Base-by-base conservation (phyloP, 768 basidiomycete species). In the Nidularia pulvinata region DNA sequence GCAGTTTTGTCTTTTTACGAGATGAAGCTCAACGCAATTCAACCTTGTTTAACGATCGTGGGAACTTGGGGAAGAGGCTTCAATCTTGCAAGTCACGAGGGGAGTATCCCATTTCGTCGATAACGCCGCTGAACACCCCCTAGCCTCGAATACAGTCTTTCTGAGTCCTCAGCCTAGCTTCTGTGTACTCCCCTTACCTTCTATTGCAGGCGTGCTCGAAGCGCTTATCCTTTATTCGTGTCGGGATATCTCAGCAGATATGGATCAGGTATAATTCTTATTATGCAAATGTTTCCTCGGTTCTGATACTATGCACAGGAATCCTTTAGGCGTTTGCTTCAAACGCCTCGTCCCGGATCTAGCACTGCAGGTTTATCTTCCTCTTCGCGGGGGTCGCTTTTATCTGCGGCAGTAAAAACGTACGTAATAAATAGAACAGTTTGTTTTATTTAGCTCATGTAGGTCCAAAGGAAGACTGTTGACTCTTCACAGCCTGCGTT, bases 401-500 rank as follows among this genome's bases (percentile, higher is more conserved):
- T 71, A 16, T 58, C 59, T 13, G 59, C 68, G 3, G 59, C 65
- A 34, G 46, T 66, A 19, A 72, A 69, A 59, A 54, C 65, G 71
- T 74, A 52, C 50, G 69, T 65, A 30, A 33, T 19, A 46, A 34
- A 33, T 32, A 11, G 49, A 51, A 30, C 14, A 22, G 36, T 19
- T 16, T 50, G 47, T 37, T 55, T 25, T n/a, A 50, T 14, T 49
- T 32, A 37, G 33, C 54, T 51, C 52, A 55, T 50, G 59, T 62
- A 61, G 56, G 58, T 34, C 47, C 62, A 59, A 61, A 82, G 81
- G 52, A 83, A 82, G 64, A 67, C 73, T 3, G 65, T 79, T 19
- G 73, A 78, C 51, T 64, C 82, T 10, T 77, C 82, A 1, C 73
- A 85, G 55, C 82, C 89, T 16, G 78, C 81, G 0, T 94, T 95